A percentile compares a stretch with the other conserved stretches of the same genome.
These are phyloP conservation scores for Aspergillus egyptiacus DNA, from an alignment of 495 filamentous ascomycete genomes.

Conservation along the genomic window DNA sequence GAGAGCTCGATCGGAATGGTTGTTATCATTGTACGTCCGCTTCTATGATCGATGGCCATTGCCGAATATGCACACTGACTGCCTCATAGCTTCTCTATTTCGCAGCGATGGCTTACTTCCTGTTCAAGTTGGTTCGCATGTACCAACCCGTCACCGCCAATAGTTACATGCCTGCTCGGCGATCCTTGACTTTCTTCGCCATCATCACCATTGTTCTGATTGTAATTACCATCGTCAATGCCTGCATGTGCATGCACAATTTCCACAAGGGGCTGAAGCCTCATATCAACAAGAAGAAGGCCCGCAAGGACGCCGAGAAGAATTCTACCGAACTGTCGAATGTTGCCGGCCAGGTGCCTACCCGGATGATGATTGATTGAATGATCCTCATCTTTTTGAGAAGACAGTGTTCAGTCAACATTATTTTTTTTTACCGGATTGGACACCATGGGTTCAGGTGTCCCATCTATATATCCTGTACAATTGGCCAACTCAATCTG, in stretches of 20 bases:
- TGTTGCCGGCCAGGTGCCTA: slow-evolving; percentile 41
- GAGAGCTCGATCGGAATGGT: slow-evolving; percentile 77
- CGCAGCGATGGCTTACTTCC: slow-evolving; percentile 87
- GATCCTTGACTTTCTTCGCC: slow-evolving; percentile 84
- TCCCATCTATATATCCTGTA: slow-evolving; percentile 12
- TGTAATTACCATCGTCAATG: slow-evolving; percentile 82
- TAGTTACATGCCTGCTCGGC: slow-evolving; percentile 66
- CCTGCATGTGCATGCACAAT: slow-evolving; percentile 79
- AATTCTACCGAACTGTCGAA: slow-evolving; percentile 67
- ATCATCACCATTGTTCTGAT: slow-evolving; percentile 87
- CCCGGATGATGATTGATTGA: slow-evolving; percentile 89
- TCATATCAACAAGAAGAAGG: slow-evolving; percentile 65
- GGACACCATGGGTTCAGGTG: background rate
- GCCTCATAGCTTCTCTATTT: slow-evolving; percentile 65
- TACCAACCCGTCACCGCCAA: slow-evolving; percentile 53
- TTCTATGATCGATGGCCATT: slow-evolving; percentile 43
- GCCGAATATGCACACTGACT: slow-evolving; percentile 9
- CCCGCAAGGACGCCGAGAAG: slow-evolving; percentile 62
- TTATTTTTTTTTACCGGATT: background rate
- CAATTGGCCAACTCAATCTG: slow-evolving; percentile 13
- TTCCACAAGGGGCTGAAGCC: slow-evolving; percentile 87
- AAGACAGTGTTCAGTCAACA: background rate
- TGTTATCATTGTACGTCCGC: slow-evolving; percentile 56
- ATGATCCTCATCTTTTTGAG: slow-evolving; percentile 4
- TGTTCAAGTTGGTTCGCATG: slow-evolving; percentile 97